Evolutionary conservation across 768 basidiomycete species (phyloP), one percentile per base, ranked within the genome.

Genomic region (Sarcomyxa edulis): DNA sequence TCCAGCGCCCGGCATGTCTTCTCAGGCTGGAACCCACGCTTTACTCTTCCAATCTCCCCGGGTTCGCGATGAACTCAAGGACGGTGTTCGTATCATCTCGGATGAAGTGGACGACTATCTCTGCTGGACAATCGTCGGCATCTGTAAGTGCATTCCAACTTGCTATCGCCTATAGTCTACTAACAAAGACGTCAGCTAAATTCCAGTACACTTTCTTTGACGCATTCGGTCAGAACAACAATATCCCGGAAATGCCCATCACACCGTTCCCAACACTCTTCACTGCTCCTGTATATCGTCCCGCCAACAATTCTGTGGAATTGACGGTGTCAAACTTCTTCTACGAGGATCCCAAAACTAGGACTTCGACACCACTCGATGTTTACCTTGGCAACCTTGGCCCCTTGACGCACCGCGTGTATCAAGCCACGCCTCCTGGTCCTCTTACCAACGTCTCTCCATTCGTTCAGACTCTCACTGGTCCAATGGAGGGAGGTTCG

Each of bases 181-280:
- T 42, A 16, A 26, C 21, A 39, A 31, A 3, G 11, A 16, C 21
- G 18, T 14, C 49, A 92, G 89, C 90, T 39, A 91, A 92, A 61
- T 93, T 92, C 61, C 87, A 92, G 52, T 94, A 93, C 58, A 91
- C 89, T 12, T 95, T 95, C 59, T 93, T 94, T 55, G 88, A 93
- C 51, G 86, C 87, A 4, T 83, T 87, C 56, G 84, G 84, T 10
- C 78, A 86, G 49, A 88, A 81, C 53, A 82, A 72, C 52, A 77
- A 67, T 35, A 79, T 87, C 52, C 85, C 89, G 34, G 78, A 81
- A 43, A 66, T 78, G 51, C 81, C 88, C 16, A 86, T 96, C 47
- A 92, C 92, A 0, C 91, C 93, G 1, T 88, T 93, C 61, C 93
- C 93, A 0, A 88, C 85, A 5, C 62, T 94, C 11, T 85, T 91